Base-by-base conservation (phyloP, 2,329 filamentous ascomycete species). In the Diaporthe velutina region DNA sequence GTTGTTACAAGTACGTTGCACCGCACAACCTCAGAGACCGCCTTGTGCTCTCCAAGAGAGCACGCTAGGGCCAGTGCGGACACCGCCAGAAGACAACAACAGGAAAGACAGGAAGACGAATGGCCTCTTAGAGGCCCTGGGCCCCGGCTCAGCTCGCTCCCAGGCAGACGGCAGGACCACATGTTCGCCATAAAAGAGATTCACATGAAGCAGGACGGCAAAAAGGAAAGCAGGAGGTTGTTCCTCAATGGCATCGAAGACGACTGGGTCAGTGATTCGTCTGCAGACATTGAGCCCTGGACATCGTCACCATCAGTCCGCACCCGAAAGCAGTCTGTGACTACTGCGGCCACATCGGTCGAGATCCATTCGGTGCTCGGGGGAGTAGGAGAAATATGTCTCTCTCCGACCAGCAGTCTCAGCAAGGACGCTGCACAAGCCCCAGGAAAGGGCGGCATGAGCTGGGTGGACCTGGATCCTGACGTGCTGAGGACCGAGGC, bases 341-440 rank as follows among this genome's bases (percentile, higher is more conserved):
- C 81, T 30, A 85, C 83, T 13, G 78, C 78, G 30, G 82, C 83
- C 4, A 84, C 84, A 6, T 85, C 84, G 2, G 76, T 85, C 3
- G 80, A 30, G 83, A 82, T 28, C 76, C 78, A 5, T 79, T 77
- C 50, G 22, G 55, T 71, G 17, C n/a, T 66, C n/a, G 70, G 71
- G 17, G 35, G 57, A 28, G 52, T 42, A 22, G 38, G n/a, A 80
- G 79, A 58, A 80, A 78, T 40, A 78, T 78, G 0, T 81, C 81
- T 13, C 79, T 80, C 9, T 80, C 80, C 19, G 75, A 73, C 45
- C 71, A 79, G 1, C 73, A 78, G n/a, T 71, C 77, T 5, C 52
- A 73, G 9, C 77, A 79, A 30, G 75, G 71, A 58, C 75, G 76
- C 54, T 77, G 77, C 35, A 55, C 52, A 40, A 52, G 40, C 60